These are phyloP conservation scores for Breviolum minutum DNA, from an alignment of 73 alveolate genomes.

Conservation along the genomic window DNA sequence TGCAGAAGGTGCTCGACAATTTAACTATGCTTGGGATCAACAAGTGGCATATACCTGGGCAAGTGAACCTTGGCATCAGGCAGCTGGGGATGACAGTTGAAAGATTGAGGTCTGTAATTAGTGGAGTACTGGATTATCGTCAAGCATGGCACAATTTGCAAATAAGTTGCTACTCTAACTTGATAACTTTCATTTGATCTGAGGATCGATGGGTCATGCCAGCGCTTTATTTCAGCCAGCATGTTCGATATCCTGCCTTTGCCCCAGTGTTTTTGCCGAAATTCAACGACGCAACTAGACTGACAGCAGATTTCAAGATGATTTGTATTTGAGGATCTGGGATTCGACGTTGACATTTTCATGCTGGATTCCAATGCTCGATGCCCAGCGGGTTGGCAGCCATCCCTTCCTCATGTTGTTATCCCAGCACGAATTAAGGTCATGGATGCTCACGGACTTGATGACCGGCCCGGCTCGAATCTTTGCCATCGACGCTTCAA, in stretches of 20 bases:
- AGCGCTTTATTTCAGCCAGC: constrained; percentile 77
- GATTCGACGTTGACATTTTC: constrained; percentile 60
- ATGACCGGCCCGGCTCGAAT: constrained; percentile 56
- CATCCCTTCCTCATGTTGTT: neutral
- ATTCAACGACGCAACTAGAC: too few relatives aligned
- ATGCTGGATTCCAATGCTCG: constrained; percentile 74
- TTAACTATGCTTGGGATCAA: constrained; percentile 63
- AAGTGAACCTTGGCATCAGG: constrained; percentile 3
- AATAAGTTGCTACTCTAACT: too few relatives aligned
- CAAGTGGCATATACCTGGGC: constrained; percentile 94
- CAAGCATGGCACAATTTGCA: too few relatives aligned
- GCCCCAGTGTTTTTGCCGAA: neutral
- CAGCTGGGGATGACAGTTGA: too few relatives aligned
- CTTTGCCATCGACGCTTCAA: constrained; percentile 56
- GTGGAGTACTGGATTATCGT: too few relatives aligned
- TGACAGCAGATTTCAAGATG: neutral
- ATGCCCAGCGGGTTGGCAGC: neutral
- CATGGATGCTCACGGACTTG: constrained; percentile 51
- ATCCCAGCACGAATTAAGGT: neutral
- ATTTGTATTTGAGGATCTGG: constrained; percentile 34
- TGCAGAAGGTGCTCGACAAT: constrained; percentile 95
- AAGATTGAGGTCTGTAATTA: too few relatives aligned
- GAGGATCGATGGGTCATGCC: constrained; percentile 94
- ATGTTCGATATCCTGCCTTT: constrained; percentile 45
- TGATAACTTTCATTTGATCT: neutral